These are phyloP conservation scores for Rusavskia elegans DNA, from an alignment of 495 filamentous ascomycete genomes.

Conservation along the genomic window DNA sequence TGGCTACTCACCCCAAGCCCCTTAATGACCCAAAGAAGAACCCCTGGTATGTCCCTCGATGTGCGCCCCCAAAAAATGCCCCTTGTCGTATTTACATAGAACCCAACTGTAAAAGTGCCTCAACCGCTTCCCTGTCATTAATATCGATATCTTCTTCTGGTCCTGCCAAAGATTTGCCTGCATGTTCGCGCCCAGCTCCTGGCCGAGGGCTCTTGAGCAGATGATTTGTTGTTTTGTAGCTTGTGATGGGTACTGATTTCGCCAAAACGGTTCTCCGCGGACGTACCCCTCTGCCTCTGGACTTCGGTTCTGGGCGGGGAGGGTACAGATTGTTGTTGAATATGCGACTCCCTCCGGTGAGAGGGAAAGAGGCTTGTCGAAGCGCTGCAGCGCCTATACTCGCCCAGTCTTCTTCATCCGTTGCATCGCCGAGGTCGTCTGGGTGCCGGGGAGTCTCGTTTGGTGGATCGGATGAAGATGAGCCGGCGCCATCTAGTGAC, in stretches of 20 bases:
- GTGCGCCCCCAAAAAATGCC: not conserved
- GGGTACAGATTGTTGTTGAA: slow-evolving; percentile 16
- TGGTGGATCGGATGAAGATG: slow-evolving; percentile 58
- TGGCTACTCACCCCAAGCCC: not conserved
- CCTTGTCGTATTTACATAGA: slow-evolving; percentile 3
- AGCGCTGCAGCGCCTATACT: slow-evolving; percentile 75
- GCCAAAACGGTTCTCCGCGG: slow-evolving; percentile 29
- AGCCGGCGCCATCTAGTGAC: slow-evolving; percentile 70
- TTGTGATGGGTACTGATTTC: slow-evolving; percentile 20
- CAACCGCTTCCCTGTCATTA: slow-evolving; percentile 13
- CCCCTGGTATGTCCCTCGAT: not conserved
- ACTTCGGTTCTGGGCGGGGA: slow-evolving; percentile 7
- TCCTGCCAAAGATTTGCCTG: not conserved
- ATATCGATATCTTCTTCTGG: slow-evolving; percentile 12
- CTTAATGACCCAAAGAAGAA: not conserved
- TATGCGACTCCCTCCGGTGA: slow-evolving; percentile 8
- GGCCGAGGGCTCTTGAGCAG: slow-evolving; percentile 30
- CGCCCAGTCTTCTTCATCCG: slow-evolving; percentile 97
- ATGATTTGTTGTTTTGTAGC: slow-evolving; percentile 11
- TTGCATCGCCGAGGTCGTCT: slow-evolving; percentile 58
- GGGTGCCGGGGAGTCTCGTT: slow-evolving; percentile 29
- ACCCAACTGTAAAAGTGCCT: slow-evolving; percentile 13
- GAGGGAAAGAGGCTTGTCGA: slow-evolving; percentile 47
- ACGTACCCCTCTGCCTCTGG: slow-evolving; percentile 15
- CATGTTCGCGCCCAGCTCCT: slow-evolving; percentile 13